These are phyloP conservation scores for Linaria vulgaris DNA, from an alignment of 257 asterid species.

Conservation along the genomic window DNA sequence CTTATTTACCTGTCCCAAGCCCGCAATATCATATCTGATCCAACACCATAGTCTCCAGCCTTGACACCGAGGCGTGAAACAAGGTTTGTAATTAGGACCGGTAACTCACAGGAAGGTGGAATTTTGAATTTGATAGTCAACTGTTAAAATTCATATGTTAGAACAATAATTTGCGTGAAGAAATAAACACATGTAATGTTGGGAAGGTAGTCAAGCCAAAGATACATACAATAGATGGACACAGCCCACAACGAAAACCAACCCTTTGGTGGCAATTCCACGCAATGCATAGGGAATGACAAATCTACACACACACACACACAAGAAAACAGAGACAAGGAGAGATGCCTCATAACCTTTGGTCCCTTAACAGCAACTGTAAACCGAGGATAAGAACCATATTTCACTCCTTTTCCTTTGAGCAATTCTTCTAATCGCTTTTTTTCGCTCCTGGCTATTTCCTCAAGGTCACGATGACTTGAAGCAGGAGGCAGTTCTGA, in stretches of 20 bases:
- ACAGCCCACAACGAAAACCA: constrained; percentile 19
- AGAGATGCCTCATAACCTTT: constrained; percentile 47
- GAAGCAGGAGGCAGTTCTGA: constrained; percentile 44
- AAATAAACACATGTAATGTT: no score
- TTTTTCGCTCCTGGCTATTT: constrained; percentile 70
- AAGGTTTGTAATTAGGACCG: constrained; percentile 67
- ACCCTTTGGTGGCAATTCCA: constrained; percentile 20
- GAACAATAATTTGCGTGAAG: not conserved
- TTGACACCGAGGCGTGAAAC: constrained; percentile 85
- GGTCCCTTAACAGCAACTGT: constrained; percentile 78
- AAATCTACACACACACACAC: not conserved
- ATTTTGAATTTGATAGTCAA: constrained; percentile 79
- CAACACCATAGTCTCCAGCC: constrained; percentile 52
- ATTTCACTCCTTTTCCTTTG: constrained; percentile 55
- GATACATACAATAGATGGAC: constrained; percentile 12
- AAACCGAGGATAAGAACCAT: constrained; percentile 72
- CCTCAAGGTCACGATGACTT: constrained; percentile 52
- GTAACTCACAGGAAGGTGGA: constrained; percentile 85
- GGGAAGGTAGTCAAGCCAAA: constrained; percentile 11
- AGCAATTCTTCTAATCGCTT: constrained; percentile 59
- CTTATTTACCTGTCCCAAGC: constrained; percentile 85
- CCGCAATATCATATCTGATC: constrained; percentile 76
- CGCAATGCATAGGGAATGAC: constrained; percentile 1
- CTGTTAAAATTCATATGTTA: constrained; percentile 46
- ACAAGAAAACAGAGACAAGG: no score